Evolutionary conservation across 2,329 filamentous ascomycete genomes (phyloP).

Genomic region (Ceratocystis alfenasii): DNA sequence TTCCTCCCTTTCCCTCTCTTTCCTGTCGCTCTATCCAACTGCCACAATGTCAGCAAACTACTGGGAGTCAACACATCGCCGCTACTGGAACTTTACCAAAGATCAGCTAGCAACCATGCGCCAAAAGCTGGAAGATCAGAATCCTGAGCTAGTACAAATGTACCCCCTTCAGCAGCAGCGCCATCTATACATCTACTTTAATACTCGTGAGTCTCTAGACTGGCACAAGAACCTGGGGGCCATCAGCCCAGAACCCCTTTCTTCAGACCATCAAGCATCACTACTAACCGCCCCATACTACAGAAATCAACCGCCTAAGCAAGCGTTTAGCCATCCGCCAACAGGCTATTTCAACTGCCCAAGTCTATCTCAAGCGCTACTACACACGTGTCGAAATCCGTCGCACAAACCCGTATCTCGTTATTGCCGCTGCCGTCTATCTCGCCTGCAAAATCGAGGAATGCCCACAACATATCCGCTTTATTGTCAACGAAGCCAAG

Average conservation of each 20-base stretch:
- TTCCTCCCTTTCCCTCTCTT: not conserved
- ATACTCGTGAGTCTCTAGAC: conserved; percentile 53
- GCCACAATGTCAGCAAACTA: conserved; percentile 77
- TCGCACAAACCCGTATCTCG: conserved; percentile 82
- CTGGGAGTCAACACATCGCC: conserved; percentile 87
- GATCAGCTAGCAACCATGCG: conserved; percentile 66
- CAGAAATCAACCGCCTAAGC: conserved; percentile 70
- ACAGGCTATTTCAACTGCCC: conserved; percentile 85
- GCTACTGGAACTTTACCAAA: conserved; percentile 81
- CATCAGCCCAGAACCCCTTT: not conserved
- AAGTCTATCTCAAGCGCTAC: conserved; percentile 89
- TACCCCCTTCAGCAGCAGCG: conserved; percentile 73
- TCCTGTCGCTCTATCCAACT: not conserved
- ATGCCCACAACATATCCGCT: conserved; percentile 85
- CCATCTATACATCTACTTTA: conserved; percentile 82
- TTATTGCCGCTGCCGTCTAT: conserved; percentile 88
- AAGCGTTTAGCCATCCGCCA: conserved; percentile 77
- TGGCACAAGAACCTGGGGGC: not conserved
- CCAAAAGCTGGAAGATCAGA: conserved; percentile 63
- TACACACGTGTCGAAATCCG: conserved; percentile 85
- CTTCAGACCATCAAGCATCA: not conserved
- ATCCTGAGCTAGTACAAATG: conserved; percentile 60
- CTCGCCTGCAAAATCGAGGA: conserved; percentile 98
- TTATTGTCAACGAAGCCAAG: conserved; percentile 76
- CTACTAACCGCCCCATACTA: conserved; percentile 10